These are phyloP conservation scores for Starmerella ratchasimensis DNA, from an alignment of 805 yeast species.

Conservation along the genomic window DNA sequence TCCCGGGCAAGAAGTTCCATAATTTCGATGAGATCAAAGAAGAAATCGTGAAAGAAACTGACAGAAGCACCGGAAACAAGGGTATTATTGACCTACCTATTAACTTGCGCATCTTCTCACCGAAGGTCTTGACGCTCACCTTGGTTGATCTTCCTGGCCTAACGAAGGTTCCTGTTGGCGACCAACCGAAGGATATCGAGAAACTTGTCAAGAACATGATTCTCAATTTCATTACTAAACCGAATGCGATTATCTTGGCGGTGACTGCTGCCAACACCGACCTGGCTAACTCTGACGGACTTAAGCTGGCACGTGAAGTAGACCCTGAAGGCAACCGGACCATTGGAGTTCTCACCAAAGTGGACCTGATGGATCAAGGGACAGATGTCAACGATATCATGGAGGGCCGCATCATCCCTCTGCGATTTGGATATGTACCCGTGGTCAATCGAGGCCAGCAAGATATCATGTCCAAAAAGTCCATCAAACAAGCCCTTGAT, in stretches of 20 bases:
- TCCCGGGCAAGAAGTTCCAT: conserved; percentile 76
- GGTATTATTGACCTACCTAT: conserved; percentile 91
- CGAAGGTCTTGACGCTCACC: conserved; percentile 86
- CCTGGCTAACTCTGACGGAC: conserved; percentile 91
- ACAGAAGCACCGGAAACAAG: conserved; percentile 57
- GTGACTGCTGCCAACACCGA: conserved; percentile 96
- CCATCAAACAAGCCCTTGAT: conserved; percentile 72
- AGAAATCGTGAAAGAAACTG: conserved; percentile 86
- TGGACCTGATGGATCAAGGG: conserved; percentile 95
- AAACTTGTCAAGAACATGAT: conserved; percentile 85
- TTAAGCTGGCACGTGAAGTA: conserved; percentile 91
- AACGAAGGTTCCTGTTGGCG: conserved; percentile 97
- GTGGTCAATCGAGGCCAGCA: conserved; percentile 96
- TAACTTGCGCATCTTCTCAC: conserved; percentile 84
- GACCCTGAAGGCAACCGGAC: conserved; percentile 94
- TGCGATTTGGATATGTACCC: conserved; percentile 91
- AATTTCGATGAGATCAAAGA: conserved; percentile 79
- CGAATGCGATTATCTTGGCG: conserved; percentile 87
- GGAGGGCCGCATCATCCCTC: conserved; percentile 89
- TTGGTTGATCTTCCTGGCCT: conserved; percentile 94
- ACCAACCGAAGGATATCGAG: conserved; percentile 95
- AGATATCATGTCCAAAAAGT: conserved; percentile 77
- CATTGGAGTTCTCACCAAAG: conserved; percentile 90
- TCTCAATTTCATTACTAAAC: conserved; percentile 83
- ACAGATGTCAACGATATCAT: conserved; percentile 92